A percentile compares a stretch with the other conserved stretches of the same genome.
phyloP scores from a whole-genome alignment of 2,329 filamentous ascomycete species.

The Fusarium subglutinans region DNA sequence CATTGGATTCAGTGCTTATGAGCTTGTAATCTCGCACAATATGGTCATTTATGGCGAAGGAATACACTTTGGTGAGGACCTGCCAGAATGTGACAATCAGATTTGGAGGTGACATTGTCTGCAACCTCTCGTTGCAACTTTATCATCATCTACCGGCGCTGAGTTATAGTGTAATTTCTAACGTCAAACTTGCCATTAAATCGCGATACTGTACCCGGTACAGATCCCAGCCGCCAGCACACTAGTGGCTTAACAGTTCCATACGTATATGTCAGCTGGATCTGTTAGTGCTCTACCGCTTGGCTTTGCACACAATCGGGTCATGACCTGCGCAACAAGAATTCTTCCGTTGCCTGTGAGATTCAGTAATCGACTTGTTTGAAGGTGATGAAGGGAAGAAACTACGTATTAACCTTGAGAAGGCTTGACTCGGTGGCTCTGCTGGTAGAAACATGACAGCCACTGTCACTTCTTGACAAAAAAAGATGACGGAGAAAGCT shows the following conservation, averaged over 20 bases:
- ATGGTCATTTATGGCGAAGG: not conserved
- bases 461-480: too few relatives aligned
- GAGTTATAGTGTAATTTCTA: rapidly evolving
- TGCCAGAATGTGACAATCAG: not conserved
- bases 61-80: not conserved
- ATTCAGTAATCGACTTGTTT: rapidly evolving
- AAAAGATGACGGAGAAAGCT: too few relatives aligned
- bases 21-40: not conserved
- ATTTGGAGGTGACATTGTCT: not conserved
- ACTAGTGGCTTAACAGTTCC: not conserved
- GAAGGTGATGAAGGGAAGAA: not conserved
- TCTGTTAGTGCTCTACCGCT: not conserved
- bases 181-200: rapidly evolving
- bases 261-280: rapidly evolving
- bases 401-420: too few relatives aligned
- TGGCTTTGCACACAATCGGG: not conserved
- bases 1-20: not conserved
- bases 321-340: too few relatives aligned
- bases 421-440: not conserved
- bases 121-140: not conserved
- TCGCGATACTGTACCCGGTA: rapidly evolving
- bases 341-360: not conserved
- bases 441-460: too few relatives aligned
- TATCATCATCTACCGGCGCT: rapidly evolving
- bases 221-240: too few relatives aligned